Percentiles rank a stretch among this genome's conserved stretches.
These are phyloP conservation scores for Aspergillus sp. DNA, from an alignment of 2,329 filamentous ascomycete genomes.

Conservation along the genomic window DNA sequence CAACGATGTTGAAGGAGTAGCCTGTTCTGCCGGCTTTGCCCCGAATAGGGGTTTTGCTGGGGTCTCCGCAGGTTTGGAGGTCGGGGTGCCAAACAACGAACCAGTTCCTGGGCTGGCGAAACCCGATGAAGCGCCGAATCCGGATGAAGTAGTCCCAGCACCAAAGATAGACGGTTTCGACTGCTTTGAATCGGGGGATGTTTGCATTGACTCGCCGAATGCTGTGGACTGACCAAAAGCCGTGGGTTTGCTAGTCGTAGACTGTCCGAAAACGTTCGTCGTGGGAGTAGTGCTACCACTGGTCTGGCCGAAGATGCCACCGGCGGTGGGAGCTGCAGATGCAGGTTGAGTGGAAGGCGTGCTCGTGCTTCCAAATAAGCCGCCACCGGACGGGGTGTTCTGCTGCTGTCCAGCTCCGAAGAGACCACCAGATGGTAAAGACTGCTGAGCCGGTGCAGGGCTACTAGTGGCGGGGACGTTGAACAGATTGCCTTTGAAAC, in stretches of 20 bases:
- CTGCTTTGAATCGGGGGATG: constrained; percentile 30
- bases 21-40: constrained; percentile 15
- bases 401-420: constrained; percentile 19
- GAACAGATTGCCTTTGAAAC: constrained; percentile 35
- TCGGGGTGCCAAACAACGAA: constrained; percentile 18
- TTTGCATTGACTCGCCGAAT: constrained; percentile 33
- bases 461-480: constrained; percentile 23
- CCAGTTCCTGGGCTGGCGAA: constrained; percentile 14
- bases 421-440: constrained; percentile 18
- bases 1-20: constrained; percentile 24
- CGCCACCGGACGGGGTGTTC: constrained; percentile 14
- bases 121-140: constrained; percentile 18
- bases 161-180: constrained; percentile 22
- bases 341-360: constrained; percentile 13
- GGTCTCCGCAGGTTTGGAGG: constrained; percentile 17
- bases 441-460: constrained; percentile 21
- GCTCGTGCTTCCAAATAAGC: constrained; percentile 18
- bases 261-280: constrained; percentile 22
- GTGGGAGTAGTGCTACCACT: constrained; percentile 14
- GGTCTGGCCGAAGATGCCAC: constrained; percentile 23
- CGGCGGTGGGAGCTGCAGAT: constrained; percentile 16
- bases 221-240: constrained; percentile 29
- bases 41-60: constrained; percentile 25
- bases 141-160: constrained; percentile 11
- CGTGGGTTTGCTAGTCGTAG: constrained; percentile 19